Evolutionary conservation across 2,329 filamentous ascomycete species (phyloP), one percentile per base, ranked within the genome.

Genomic region (Graphiopsis chlorocephala): DNA sequence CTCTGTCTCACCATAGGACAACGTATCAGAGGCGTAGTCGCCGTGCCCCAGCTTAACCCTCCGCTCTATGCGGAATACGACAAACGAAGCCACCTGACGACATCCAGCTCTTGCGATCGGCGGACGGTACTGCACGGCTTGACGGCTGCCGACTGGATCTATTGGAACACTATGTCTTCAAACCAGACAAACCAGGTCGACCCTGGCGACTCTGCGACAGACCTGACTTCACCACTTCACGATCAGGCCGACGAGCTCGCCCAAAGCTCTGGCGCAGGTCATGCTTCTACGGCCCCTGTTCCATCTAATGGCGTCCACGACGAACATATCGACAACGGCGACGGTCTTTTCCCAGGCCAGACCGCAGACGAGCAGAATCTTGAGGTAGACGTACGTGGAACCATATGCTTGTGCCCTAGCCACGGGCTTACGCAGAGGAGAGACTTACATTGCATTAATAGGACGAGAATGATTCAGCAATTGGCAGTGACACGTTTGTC

Each of bases 351-450:
- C 42, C 42, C 42, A 33, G 28, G 15, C 15, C 71, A 73, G 47
- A 67, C 72, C 47, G 74, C 76, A 15, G 69, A 74, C 53, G 75
- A 77, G 65, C 76, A 77, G 63, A 65, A 73, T 42, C 68, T 78
- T 20, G 75, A 77, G 67, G 71, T 71, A 29, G 76, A 78, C 67
- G 76, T 76, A 68, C 58, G 75, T 56, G 14, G 56, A 26, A 55
- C n/a, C 35, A 33, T 25, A 33, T n/a, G 14, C 52, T 45, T 33
- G 53, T 31, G 38, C 38, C n/a, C 38, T 20, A 29, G 26, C 28
- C 50, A 38, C 33, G 29, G 11, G 45, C 29, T 61, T 53, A 26
- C 29, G 35, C 7, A 28, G 35, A 26, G 25, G 15, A 63, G 23
- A 20, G 17, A 57, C 61, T 63, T 11, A 63, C n/a, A 23, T 25